phyloP scores from a whole-genome alignment of 106 monocot species.

The Dioscorea dumetorum region DNA sequence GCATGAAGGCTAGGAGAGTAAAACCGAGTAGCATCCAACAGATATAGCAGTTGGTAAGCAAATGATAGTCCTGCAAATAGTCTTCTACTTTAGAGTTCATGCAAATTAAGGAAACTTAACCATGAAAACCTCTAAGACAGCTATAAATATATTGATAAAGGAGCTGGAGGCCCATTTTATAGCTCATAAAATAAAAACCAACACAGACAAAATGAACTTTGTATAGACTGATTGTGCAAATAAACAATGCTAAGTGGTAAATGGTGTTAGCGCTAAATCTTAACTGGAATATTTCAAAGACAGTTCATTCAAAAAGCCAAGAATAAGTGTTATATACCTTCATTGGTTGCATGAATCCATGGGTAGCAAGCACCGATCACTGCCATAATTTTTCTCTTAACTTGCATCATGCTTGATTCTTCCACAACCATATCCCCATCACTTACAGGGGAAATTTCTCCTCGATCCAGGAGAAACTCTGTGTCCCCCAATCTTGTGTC shows the following conservation, averaged over 20 bases:
- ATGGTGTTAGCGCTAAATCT: no score
- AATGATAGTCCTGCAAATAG: conserved; percentile 63
- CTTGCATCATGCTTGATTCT: conserved; percentile 32
- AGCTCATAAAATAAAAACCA: no score
- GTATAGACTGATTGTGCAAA: neutral
- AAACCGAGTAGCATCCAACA: conserved; percentile 92
- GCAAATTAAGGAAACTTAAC: no score
- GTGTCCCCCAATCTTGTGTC: conserved; percentile 35
- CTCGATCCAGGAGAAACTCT: conserved; percentile 33
- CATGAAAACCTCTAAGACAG: no score
- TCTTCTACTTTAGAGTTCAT: neutral
- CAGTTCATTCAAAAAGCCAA: neutral
- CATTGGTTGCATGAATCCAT: conserved; percentile 94
- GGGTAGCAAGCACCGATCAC: conserved; percentile 77
- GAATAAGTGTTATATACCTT: conserved; percentile 37
- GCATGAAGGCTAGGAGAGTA: conserved; percentile 69
- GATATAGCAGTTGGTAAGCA: conserved; percentile 77
- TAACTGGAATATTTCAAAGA: no score
- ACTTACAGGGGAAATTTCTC: conserved; percentile 29
- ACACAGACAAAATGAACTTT: no score
- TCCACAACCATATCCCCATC: conserved; percentile 17
- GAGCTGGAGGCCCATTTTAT: no score
- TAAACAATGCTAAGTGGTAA: neutral
- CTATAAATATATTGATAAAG: no score
- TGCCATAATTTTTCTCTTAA: conserved; percentile 52